These are phyloP conservation scores for Picea abies DNA, from an alignment of 83 land plant species.

Conservation along the genomic window DNA sequence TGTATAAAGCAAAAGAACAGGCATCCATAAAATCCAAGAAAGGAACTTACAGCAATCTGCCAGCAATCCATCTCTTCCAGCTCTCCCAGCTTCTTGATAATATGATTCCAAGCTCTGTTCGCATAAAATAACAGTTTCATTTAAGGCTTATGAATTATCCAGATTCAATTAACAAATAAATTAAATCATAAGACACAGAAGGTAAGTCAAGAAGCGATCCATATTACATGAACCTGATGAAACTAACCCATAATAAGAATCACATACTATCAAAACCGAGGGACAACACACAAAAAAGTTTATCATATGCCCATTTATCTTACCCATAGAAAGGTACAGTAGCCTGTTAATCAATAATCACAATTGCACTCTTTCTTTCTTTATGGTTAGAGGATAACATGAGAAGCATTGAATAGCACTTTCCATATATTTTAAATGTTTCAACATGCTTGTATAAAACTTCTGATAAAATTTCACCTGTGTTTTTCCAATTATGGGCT, in stretches of 20 bases:
- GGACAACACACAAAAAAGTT: not conserved
- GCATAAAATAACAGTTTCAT: not conserved
- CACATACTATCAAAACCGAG: not conserved
- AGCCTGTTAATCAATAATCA: not conserved
- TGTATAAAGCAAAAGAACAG: not conserved
- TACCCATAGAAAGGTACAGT: not conserved
- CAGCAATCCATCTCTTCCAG: constrained; percentile 79
- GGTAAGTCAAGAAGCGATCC: not conserved
- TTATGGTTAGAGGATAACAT: not conserved
- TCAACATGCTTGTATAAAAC: too few species aligned
- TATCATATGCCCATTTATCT: not conserved
- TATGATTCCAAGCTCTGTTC: constrained; percentile 80
- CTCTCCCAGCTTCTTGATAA: constrained; percentile 89
- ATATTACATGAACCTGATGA: not conserved
- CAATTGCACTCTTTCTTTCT: not conserved
- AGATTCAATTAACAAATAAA: not conserved
- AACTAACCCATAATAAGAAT: not conserved
- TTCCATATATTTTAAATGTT: too few species aligned
- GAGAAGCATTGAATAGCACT: not conserved
- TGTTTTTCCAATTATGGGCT: too few species aligned
- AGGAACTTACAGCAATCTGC: constrained; percentile 63
- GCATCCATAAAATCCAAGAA: not conserved
- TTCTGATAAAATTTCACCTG: too few species aligned
- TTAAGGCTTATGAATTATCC: not conserved
- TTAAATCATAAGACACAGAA: not conserved